Evolutionary conservation across 176 grass and related monocot species (phyloP), one percentile per base, ranked within the genome.

Genomic region (Cenchrus purpureus): DNA sequence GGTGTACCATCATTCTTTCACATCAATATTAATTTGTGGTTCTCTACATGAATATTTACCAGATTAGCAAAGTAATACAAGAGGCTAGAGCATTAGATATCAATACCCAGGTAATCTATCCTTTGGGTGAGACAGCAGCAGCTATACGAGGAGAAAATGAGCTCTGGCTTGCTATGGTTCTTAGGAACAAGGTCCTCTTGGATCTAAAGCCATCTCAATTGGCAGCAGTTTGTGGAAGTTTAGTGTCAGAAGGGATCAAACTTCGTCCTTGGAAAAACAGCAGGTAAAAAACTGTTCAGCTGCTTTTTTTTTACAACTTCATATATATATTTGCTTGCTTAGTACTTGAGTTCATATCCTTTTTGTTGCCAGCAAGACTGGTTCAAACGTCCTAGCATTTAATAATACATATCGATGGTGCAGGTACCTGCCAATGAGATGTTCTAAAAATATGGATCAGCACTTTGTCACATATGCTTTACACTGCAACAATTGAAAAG

Each of bases 191-290:
- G 82, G 70, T 98, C 25, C 85, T 95, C n/a, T 85, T 95, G 77
- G 87, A 94, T 86, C 82, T 96, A 80, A 98, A 98, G 79, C 93
- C 97, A 79, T 81, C 97, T 90, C 90, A 98, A 79, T 84, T 98
- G 71, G 91, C 97, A 66, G 97, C 97, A 64, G 86, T 98, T 13
- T 98, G 93, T 86, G 97, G 97, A 92, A 95, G 97, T 92, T 85
- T 98, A 85, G 97, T 98, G 31, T 96, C 97, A 56, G 97, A 95
- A 92, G 97, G 93, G 75, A 98, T 98, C 80, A 98, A 98, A 83
- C 73, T 98, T 86, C 91, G 97, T 49, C 97, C 97, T 81, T 91
- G 83, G 90, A 98, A 98, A 92, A 94, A 56, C 70, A 90, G 79
- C 78, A 98, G 83, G 97, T 98, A 79, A 62, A 48, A 70, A 76